These are phyloP conservation scores for Penicillium sp. DNA, from an alignment of 2,329 filamentous ascomycete species.

Conservation along the genomic window DNA sequence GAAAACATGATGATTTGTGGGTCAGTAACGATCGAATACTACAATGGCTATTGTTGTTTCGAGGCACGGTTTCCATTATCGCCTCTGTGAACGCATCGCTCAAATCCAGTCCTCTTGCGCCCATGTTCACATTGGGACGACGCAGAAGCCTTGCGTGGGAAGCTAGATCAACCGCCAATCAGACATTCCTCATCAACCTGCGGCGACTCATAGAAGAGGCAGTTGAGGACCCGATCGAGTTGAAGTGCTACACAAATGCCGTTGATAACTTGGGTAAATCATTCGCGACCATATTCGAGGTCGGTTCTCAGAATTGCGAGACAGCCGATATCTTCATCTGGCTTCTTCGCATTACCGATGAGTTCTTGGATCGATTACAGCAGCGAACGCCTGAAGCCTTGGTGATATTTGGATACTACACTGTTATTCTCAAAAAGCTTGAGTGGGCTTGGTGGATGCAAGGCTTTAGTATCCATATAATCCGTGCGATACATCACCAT, in stretches of 20 bases:
- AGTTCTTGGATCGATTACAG: conserved; percentile 25
- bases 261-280: conserved; percentile 4
- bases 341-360: conserved; percentile 20
- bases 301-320: background rate
- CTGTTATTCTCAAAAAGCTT: conserved; percentile 26
- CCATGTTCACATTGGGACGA: background rate
- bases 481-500: conserved; percentile 25
- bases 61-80: background rate
- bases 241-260: background rate
- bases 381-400: conserved; percentile 25
- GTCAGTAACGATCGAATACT: background rate
- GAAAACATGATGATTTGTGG: background rate
- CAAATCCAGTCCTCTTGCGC: background rate
- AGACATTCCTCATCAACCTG: background rate
- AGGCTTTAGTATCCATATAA: conserved; percentile 26
- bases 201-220: background rate
- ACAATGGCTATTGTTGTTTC: background rate
- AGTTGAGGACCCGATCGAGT: background rate
- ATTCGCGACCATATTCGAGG: background rate
- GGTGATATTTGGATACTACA: conserved; percentile 31
- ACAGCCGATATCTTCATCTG: conserved; percentile 5
- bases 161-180: background rate
- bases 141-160: background rate
- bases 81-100: background rate
- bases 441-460: conserved; percentile 35